A percentile compares a stretch with the other conserved stretches of the same genome.
phyloP scores from a whole-genome alignment of 176 grass and related monocot genomes.

The Panicum miliaceum region DNA sequence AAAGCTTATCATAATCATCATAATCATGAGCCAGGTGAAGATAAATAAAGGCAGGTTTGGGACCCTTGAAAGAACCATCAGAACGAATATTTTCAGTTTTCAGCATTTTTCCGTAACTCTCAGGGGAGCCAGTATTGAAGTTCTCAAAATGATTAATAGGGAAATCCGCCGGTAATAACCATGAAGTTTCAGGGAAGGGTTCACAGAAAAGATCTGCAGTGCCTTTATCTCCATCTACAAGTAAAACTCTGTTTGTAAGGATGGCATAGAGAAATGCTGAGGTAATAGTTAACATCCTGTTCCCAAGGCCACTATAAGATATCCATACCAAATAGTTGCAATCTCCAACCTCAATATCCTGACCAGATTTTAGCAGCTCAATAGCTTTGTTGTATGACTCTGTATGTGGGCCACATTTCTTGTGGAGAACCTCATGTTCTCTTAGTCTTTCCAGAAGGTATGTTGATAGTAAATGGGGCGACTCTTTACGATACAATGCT shows the following conservation, averaged over 20 bases:
- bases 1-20: constrained; percentile 57
- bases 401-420: constrained; percentile 67
- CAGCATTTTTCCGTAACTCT: constrained; percentile 62
- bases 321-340: constrained; percentile 71
- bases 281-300: constrained; percentile 61
- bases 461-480: constrained; percentile 46
- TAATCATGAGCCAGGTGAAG: constrained; percentile 69
- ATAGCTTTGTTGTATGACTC: constrained; percentile 55
- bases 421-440: constrained; percentile 71
- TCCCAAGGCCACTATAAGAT: constrained; percentile 70
- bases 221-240: constrained; percentile 50
- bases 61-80: constrained; percentile 34
- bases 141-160: constrained; percentile 46
- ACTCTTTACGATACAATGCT: constrained; percentile 58
- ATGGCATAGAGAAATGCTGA: constrained; percentile 72
- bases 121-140: constrained; percentile 48
- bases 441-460: constrained; percentile 70
- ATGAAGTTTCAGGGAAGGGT: constrained; percentile 71
- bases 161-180: constrained; percentile 63
- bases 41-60: constrained; percentile 50
- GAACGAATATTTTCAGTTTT: constrained; percentile 36
- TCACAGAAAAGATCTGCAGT: constrained; percentile 69
- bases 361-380: constrained; percentile 55
- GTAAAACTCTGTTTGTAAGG: constrained; percentile 68
- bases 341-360: constrained; percentile 30